phyloP scores from a whole-genome alignment of 495 filamentous ascomycete species.

The Penicillium herquei region DNA sequence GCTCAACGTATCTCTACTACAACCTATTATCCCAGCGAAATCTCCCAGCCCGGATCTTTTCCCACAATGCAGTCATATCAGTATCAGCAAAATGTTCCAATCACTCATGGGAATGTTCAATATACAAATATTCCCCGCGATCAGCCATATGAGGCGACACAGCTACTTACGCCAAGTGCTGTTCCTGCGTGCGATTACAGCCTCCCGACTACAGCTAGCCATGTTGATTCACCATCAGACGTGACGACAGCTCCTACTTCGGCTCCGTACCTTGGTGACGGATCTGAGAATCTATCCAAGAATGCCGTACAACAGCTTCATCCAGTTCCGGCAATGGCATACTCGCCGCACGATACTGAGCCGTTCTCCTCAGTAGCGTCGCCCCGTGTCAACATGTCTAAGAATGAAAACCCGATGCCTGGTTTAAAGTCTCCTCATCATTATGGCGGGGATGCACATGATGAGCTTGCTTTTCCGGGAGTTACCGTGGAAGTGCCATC shows the following conservation, averaged over 20 bases:
- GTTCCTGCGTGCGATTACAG: constrained; percentile 10
- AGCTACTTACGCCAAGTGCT: constrained; percentile 3
- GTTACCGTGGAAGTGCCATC: constrained; percentile 18
- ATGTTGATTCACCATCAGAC: constrained; percentile 4
- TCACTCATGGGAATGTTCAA: background rate
- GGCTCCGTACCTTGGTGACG: constrained; percentile 1
- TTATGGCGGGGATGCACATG: constrained; percentile 21
- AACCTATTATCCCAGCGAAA: constrained; percentile 14
- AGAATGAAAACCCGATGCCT: constrained; percentile 20
- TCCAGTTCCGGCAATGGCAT: constrained; percentile 24
- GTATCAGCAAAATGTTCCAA: constrained; percentile 1
- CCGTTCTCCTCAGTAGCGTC: constrained; percentile 39
- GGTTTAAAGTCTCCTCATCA: constrained; percentile 16
- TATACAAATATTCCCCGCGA: background rate
- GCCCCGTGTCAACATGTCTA: constrained; percentile 20
- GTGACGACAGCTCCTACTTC: constrained; percentile 2
- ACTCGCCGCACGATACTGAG: constrained; percentile 43
- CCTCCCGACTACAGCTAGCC: constrained; percentile 4
- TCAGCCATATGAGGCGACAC: constrained; percentile 6
- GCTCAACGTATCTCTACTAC: constrained; percentile 17
- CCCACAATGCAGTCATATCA: constrained; percentile 11
- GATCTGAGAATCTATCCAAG: constrained; percentile 11
- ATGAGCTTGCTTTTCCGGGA: constrained; percentile 31
- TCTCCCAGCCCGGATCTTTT: constrained; percentile 19
- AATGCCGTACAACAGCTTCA: constrained; percentile 21